Evolutionary conservation across 2,329 filamentous ascomycete species (phyloP).

Genomic region (Colletotrichum cereale): DNA sequence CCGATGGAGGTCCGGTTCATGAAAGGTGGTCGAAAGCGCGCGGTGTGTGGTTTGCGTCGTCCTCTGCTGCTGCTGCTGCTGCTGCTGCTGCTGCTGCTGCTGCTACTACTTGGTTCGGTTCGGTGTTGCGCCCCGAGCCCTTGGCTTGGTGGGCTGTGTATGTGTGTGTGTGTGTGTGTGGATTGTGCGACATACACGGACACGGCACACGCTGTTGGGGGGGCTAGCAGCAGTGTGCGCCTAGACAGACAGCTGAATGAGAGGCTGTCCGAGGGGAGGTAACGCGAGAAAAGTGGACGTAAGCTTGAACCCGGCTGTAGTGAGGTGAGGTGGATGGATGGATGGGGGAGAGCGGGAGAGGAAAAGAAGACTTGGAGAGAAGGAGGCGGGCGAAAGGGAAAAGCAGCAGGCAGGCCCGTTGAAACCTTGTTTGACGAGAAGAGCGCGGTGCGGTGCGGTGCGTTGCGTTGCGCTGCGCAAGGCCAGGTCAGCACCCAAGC

Average conservation of each 20-base stretch:
- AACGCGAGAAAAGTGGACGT: not conserved
- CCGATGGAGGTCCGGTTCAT: slow-evolving; percentile 35
- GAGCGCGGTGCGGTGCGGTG: not conserved
- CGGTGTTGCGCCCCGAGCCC: slow-evolving; percentile 1
- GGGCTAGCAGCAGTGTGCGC: not conserved
- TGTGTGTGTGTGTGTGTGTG: slow-evolving; percentile 2
- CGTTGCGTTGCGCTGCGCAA: slow-evolving; percentile 24
- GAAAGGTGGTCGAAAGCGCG: slow-evolving; percentile 9
- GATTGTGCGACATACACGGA: slow-evolving; percentile 15
- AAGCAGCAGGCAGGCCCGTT: slow-evolving; percentile 22
- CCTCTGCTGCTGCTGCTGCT: not conserved
- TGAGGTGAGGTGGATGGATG: slow-evolving; percentile 1
- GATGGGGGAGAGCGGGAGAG: not conserved
- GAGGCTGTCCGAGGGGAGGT: not conserved
- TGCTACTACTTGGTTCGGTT: slow-evolving; percentile 1
- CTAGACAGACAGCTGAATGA: slow-evolving; percentile 3
- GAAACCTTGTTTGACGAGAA: slow-evolving; percentile 39
- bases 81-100: too few relatives aligned
- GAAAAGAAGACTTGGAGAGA: not conserved
- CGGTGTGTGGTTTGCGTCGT: slow-evolving; percentile 9
- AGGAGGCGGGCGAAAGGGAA: not conserved
- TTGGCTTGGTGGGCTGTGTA: slow-evolving; percentile 18
- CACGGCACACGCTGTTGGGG: slow-evolving; percentile 1
- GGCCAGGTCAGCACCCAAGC: slow-evolving; percentile 17
- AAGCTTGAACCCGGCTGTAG: slow-evolving; percentile 1